These are phyloP conservation scores for Kockovaella imperatae DNA, from an alignment of 768 basidiomycete species.

Conservation along the genomic window DNA sequence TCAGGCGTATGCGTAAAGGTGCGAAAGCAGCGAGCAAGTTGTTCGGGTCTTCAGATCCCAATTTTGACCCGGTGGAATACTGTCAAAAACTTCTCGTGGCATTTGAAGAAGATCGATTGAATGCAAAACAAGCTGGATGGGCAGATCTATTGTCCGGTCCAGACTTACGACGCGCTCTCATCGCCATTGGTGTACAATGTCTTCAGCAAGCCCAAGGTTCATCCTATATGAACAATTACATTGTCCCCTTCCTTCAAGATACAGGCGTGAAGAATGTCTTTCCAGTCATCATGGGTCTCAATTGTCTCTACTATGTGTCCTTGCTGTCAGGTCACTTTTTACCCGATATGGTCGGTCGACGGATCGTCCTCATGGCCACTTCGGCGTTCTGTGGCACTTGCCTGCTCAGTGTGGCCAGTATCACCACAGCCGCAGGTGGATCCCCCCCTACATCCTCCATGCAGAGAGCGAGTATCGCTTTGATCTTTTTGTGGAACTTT, in stretches of 20 bases:
- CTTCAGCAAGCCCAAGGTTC: conserved; percentile 23
- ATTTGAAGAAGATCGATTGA: conserved; percentile 16
- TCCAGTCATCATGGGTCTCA: conserved; percentile 19
- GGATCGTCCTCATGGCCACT: conserved; percentile 13
- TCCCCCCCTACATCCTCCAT: conserved; percentile 2
- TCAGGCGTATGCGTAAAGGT: conserved; percentile 12
- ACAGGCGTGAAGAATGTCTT: conserved; percentile 16
- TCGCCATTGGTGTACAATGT: conserved; percentile 19
- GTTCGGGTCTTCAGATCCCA: conserved; percentile 8
- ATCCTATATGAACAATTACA: conserved; percentile 15
- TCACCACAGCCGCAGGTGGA: conserved; percentile 17
- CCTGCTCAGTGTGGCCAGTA: conserved; percentile 15
- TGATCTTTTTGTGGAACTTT: conserved; percentile 21
- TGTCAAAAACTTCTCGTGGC: conserved; percentile 17
- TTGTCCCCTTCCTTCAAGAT: conserved; percentile 10
- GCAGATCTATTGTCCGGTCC: conserved; percentile 7
- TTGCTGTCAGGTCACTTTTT: conserved; percentile 17
- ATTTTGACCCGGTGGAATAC: conserved; percentile 16
- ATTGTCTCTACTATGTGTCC: conserved; percentile 12
- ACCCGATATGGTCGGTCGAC: conserved; percentile 18
- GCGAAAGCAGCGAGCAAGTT: conserved; percentile 10
- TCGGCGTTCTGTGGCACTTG: conserved; percentile 16
- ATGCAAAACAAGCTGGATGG: conserved; percentile 3
- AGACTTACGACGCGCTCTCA: conserved; percentile 15
- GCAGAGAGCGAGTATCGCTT: conserved; percentile 8